Percentiles rank a stretch among this genome's conserved stretches.
Evolutionary conservation across 352 stramenopile genomes (phyloP).

Genomic region (Globisporangium middletonii): DNA sequence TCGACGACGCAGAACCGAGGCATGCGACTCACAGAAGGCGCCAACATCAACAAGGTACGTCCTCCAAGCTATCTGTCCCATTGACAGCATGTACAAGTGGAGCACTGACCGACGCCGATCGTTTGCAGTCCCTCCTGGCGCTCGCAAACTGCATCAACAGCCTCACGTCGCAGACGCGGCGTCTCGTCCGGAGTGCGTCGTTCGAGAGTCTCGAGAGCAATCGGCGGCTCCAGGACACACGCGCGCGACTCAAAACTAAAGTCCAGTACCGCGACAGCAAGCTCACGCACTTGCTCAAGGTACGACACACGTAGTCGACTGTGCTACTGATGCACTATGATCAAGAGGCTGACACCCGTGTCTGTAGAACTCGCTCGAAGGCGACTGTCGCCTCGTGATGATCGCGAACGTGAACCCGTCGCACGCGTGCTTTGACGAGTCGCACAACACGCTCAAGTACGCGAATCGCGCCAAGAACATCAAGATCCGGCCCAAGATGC

Average conservation of each 20-base stretch:
- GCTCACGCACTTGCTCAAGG: constrained; percentile 82
- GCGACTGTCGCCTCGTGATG: constrained; percentile 88
- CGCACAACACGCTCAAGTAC: constrained; percentile 88
- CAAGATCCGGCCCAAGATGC: constrained; percentile 80
- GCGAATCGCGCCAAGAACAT: constrained; percentile 90
- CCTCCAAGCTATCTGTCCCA: not conserved
- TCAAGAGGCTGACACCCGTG: not conserved
- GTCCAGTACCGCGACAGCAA: constrained; percentile 87
- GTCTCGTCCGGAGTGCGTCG: constrained; percentile 22
- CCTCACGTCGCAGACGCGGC: constrained; percentile 35
- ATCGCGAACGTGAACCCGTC: constrained; percentile 85
- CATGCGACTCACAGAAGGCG: constrained; percentile 48
- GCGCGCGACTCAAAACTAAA: constrained; percentile 19
- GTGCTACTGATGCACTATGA: not conserved
- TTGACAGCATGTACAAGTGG: too few relatives aligned
- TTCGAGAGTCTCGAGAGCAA: constrained; percentile 22
- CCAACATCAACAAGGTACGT: constrained; percentile 60
- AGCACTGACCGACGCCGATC: too few relatives aligned
- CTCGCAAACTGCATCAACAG: constrained; percentile 91
- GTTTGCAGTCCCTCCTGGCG: constrained; percentile 50
- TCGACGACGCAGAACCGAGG: constrained; percentile 73
- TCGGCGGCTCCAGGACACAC: constrained; percentile 21
- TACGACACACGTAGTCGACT: constrained; percentile 4
- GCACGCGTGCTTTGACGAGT: constrained; percentile 80
- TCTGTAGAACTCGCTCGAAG: constrained; percentile 71